Evolutionary conservation across 2,329 filamentous ascomycete genomes (phyloP), one percentile per base, ranked within the genome.

Genomic region (Chaetomiaceae sp.): DNA sequence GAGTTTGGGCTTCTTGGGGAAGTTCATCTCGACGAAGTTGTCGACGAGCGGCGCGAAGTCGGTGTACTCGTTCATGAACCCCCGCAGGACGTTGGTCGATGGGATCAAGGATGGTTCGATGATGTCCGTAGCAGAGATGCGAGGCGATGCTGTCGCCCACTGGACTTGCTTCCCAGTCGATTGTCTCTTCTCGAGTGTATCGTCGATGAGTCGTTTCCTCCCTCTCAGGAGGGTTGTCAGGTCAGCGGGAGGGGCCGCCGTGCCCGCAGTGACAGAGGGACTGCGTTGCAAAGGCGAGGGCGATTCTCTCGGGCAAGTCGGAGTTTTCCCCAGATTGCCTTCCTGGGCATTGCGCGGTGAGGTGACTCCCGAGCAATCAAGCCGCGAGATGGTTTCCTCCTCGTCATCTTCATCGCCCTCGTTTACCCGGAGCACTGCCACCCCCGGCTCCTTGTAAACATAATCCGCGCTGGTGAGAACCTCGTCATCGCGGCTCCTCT

Each of bases 11-110:
- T 61, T 65, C 17, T 63, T 61, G 7, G 58, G 59, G 15, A 61
- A 62, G 38, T 62, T 60, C 17, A 65, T 56, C 23, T 64, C 61
- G 47, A 65, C 50, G 20, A 60, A 68, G 29, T 62, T 63, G 15
- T 59, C 60, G 8, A 67, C 47, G 6, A 66, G 54, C 3, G 54
- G 46, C 3, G 38, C 51, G 7, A 58, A 56, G 25, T 61, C 60
- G 4, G 54, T 54, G 49, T 57, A 60, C 17, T 61, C 51, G 39
- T 25, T 40, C 43, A 51, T 48, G 19, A 56, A 57, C 2, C 58
- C 58, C 25, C 40, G 23, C n/a, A 64, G 36, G 3, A 60, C 47
- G 15, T 59, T 54, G 39, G 58, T 62, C 3, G 59, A 56, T 6
- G 46, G 47, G 12, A 57, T 31, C 27, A 52, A n/a, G 31, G 40